Base-by-base conservation (phyloP, 2,329 filamentous ascomycete genomes). In the Niveomyces coronatus region DNA sequence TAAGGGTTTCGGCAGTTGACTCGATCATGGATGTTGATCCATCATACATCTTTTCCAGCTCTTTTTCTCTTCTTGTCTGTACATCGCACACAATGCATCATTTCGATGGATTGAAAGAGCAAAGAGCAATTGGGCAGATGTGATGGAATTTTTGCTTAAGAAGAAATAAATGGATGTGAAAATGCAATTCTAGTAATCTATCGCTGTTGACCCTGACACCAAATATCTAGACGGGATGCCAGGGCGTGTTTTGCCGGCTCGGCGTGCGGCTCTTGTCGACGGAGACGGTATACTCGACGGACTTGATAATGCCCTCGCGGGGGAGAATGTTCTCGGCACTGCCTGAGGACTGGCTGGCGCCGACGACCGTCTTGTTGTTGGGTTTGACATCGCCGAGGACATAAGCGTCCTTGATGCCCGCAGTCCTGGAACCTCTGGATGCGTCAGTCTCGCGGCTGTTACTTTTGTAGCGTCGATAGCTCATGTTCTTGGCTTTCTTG, bases 271-370 rank as follows among this genome's bases (percentile, higher is more conserved):
- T 13, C 37, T 35, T 35, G n/a, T 61, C 60, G 9, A 65, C 53
- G 14, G 54, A 50, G 1, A 66, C 61, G 17, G 51, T 61, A 38
- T 65, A 65, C 3, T 59, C 60, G 13, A 66, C 52, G 1, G 60
- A 63, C 48, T 66, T 66, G 18, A 63, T 37, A 20, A 66, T 65
- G 19, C 49, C 48, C 9, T 53, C 49, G 11, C 50, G 47, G 11
- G 49, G 43, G 2, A 64, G 47, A 3, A 65, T 64, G 14, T 63
- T 57, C 37, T 66, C 62, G 37, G 63, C 55, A 43, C 60, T 64
- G 35, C 44, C 50, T 43, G 44, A 50, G 32, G 39, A 47, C 8
- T 53, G 51, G 24, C 44, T 48, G 1, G 45, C 47, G 1, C 49
- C 51, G 1, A 45, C 49, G 13, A 58, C 58, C 1, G 45, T 52